Evolutionary conservation across 139 green algal genomes (phyloP), one percentile per base, ranked within the genome.

Genomic region (Zygnema cylindricum): DNA sequence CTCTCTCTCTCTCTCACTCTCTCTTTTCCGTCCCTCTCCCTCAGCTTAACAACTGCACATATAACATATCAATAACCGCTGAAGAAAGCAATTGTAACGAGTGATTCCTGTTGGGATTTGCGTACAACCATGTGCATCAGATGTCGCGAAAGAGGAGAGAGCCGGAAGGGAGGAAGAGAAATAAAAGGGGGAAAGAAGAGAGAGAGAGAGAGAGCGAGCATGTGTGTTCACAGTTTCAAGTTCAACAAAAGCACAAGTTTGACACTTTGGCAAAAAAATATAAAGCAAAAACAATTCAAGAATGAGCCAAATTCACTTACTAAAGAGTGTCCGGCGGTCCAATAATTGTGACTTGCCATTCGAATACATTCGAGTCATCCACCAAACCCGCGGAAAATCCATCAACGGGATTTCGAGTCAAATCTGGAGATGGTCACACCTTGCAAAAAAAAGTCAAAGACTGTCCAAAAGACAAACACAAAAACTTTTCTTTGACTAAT

Each of bases 271-370:
- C n/a, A n/a, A n/a, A n/a, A 73, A 73, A 73, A 25, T 25, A 73
- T 30, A 30, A 73, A 25, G 30, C 30, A 73, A 73, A 30, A 35
- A 30, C 25, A 35, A 73, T 73, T 73, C 30, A 35, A 30, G 57
- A 73, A 30, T 25, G 30, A 25, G 16, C 7, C 36, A 16, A 16
- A 79, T 25, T n/a, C 23, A 73, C 83, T 84, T 49, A 88, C 95
- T 99, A 99, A 0, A 98, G 90, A 0, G 98, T 99, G 75, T 99
- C 98, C 57, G 97, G 97, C 7, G 98, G 98, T 32, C 98, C 98
- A 78, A 99, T 98, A 78, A 99, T 96, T 22, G 96, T 99, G 33
- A 99, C 93, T 43, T 95, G 90, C 98, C 98, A 99, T 90, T 99
- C 96, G 83, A 99, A 99, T 0, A 99, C 85, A 91, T 99, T 98